Conservation (phyloP, 805 yeast genomes). For the Nakazawaea wyomingensis region DNA sequence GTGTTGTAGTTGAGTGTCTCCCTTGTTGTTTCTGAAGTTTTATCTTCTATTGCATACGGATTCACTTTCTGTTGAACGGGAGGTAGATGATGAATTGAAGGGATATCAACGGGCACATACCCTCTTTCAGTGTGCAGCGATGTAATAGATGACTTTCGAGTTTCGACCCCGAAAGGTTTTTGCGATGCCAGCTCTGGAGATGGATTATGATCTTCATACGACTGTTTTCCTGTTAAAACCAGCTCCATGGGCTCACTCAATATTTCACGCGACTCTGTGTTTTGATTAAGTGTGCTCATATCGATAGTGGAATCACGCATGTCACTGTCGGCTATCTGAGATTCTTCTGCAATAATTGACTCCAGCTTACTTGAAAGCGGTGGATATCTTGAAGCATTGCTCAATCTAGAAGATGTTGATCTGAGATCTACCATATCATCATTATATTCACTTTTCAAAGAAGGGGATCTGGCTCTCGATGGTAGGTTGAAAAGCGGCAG, state of each 20-base stretch:
- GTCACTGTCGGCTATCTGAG: neutral
- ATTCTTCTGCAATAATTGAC: neutral
- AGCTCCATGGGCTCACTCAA: no score
- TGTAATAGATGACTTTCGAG: neutral
- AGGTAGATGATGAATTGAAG: neutral
- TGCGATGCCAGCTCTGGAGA: neutral
- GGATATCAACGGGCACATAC: neutral
- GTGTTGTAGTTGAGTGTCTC: neutral
- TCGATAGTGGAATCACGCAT: neutral
- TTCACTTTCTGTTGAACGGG: neutral
- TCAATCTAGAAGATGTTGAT: slow-evolving; percentile 5
- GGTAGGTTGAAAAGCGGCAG: neutral
- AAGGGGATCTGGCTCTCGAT: neutral
- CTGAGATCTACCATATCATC: slow-evolving; percentile 7
- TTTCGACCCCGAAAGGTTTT: neutral
- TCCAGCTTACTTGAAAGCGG: neutral
- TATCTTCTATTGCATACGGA: neutral
- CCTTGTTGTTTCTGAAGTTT: slow-evolving; percentile 2
- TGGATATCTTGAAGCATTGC: slow-evolving; percentile 9
- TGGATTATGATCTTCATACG: no score
- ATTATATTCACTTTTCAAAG: slow-evolving; percentile 5
- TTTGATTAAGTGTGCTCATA: no score
- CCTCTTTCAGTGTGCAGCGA: neutral
- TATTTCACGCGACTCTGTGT: no score
- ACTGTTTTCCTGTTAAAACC: no score